A percentile compares a stretch with the other conserved stretches of the same genome.
Evolutionary conservation across 306 rosid genomes (phyloP).

Genomic region (Corylus heterophylla): DNA sequence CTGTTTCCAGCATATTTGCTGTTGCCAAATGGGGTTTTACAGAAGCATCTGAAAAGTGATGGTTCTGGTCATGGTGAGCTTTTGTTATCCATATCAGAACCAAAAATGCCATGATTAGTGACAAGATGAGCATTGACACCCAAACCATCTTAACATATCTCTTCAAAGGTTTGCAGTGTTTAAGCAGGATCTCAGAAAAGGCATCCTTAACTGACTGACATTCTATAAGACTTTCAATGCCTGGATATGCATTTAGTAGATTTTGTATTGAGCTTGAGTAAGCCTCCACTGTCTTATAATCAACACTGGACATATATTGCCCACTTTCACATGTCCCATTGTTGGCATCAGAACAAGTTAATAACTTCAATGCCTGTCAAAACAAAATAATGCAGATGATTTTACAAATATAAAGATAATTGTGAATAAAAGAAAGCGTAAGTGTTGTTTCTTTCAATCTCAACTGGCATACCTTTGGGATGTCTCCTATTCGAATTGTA

Average conservation of each 20-base stretch:
- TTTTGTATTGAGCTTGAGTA: constrained; percentile 61
- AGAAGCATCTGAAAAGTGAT: constrained; percentile 37
- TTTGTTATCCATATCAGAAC: constrained; percentile 49
- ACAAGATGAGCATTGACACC: constrained; percentile 43
- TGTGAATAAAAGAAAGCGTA: neutral
- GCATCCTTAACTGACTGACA: constrained; percentile 65
- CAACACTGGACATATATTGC: constrained; percentile 25
- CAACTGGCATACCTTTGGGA: constrained; percentile 52
- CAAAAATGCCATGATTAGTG: constrained; percentile 42
- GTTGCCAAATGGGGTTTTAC: constrained; percentile 33
- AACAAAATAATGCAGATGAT: neutral
- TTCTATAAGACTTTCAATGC: constrained; percentile 51
- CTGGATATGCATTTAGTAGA: constrained; percentile 54
- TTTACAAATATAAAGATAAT: neutral
- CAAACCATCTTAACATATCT: constrained; percentile 46
- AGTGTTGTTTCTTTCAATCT: neutral
- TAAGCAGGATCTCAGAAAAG: constrained; percentile 44
- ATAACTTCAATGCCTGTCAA: constrained; percentile 48
- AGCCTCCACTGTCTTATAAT: constrained; percentile 35
- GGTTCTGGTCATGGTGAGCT: constrained; percentile 22
- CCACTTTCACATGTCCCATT: constrained; percentile 35
- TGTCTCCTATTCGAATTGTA: constrained; percentile 55
- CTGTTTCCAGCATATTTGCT: constrained; percentile 28
- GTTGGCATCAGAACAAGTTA: constrained; percentile 44
- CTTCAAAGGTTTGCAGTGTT: constrained; percentile 69